Conservation (phyloP, 192 early-diverging fungal species). For the Mortierella hygrophila region DNA sequence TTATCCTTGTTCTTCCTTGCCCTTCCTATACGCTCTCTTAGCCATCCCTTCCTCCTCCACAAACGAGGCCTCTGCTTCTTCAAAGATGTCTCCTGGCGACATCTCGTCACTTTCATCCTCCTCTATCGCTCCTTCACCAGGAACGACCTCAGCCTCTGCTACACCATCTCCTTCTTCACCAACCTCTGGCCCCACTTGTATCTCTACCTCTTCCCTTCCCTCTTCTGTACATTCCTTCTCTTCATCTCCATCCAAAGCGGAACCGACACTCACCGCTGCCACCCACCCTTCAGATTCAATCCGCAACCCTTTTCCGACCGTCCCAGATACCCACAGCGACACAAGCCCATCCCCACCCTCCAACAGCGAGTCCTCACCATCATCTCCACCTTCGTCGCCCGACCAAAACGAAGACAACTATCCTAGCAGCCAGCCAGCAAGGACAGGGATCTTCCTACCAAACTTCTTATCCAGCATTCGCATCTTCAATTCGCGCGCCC, state of each 20-base stretch:
- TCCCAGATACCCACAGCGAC: constrained; percentile 6
- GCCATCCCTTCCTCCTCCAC: constrained; percentile 1
- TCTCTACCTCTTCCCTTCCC: constrained; percentile 3
- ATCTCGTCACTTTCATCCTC: constrained; percentile 9
- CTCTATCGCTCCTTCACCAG: constrained; percentile 13
- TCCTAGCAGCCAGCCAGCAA: not conserved
- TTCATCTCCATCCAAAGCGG: not conserved
- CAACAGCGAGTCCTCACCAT: not conserved
- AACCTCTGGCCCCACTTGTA: not conserved
- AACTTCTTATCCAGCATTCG: constrained; percentile 18
- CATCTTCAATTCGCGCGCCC: not conserved
- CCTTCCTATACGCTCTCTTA: not conserved
- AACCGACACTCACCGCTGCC: not conserved
- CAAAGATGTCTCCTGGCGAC: constrained; percentile 34
- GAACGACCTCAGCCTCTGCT: constrained; percentile 11
- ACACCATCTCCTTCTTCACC: constrained; percentile 18
- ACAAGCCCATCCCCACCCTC: not conserved
- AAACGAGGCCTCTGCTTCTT: not conserved
- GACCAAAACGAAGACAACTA: not conserved
- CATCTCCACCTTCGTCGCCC: not conserved
- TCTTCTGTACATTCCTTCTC: not conserved
- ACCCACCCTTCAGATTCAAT: not conserved
- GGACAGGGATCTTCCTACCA: constrained; percentile 13
- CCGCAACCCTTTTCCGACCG: not conserved
- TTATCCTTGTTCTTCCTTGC: not conserved